Conservation (phyloP, 2,329 filamentous ascomycete species). For the Fusarium xyrophilum region DNA sequence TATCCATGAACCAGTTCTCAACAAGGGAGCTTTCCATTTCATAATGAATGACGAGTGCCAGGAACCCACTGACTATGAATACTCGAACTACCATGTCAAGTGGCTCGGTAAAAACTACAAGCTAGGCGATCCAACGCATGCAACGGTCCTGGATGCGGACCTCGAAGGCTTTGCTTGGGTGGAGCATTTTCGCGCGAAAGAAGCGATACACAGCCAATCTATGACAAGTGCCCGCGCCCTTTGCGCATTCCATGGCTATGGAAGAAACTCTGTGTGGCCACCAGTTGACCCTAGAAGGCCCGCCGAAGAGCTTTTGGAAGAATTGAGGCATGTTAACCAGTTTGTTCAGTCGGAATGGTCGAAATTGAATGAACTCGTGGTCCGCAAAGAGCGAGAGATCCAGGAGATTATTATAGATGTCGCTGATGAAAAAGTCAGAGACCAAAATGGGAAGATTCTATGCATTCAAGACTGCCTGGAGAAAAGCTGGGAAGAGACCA, state of each 20-base stretch:
- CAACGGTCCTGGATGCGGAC: neutral
- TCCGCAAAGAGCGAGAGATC: constrained; percentile 14
- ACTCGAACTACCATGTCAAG: neutral
- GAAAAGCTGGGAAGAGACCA: constrained; percentile 14
- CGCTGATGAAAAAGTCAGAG: neutral
- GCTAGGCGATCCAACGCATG: neutral
- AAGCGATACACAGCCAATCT: neutral
- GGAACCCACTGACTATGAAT: neutral
- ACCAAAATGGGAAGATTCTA: neutral
- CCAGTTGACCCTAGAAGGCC: constrained; percentile 19
- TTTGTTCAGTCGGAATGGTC: constrained; percentile 7
- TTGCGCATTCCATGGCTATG: constrained; percentile 2
- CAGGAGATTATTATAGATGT: constrained; percentile 18
- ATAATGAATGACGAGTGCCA: neutral
- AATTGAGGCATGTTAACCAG: neutral
- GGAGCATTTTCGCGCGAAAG: neutral
- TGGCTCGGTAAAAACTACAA: constrained; percentile 4
- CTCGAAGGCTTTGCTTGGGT: neutral
- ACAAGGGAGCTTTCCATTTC: neutral
- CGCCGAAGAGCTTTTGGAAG: neutral
- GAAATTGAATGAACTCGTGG: constrained; percentile 4
- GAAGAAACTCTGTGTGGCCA: constrained; percentile 19
- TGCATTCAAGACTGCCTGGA: constrained; percentile 10
- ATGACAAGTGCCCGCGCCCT: neutral
- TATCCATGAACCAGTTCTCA: neutral